These are phyloP conservation scores for Flaveria linearis DNA, from an alignment of 129 eudicot genomes.

Conservation along the genomic window DNA sequence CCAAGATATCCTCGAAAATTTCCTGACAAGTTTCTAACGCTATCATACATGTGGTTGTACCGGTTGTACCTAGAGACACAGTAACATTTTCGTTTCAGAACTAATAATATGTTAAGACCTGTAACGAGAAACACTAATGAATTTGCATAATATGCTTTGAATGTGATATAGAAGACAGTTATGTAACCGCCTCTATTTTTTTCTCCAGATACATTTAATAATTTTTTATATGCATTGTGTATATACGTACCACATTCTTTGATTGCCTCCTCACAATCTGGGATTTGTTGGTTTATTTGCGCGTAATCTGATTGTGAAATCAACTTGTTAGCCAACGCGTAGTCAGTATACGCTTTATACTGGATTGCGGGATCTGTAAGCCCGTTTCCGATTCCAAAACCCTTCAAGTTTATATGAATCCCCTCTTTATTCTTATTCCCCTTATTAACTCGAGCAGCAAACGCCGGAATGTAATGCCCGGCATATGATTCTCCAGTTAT, in stretches of 20 bases:
- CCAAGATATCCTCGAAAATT: constrained; percentile 56
- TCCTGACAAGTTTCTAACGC: constrained; percentile 51
- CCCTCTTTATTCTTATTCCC: constrained; percentile 83
- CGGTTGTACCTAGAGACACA: constrained; percentile 45
- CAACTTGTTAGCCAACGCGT: constrained; percentile 55
- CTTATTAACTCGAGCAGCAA: constrained; percentile 63
- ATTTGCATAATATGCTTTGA: too few species aligned
- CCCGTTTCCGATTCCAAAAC: constrained; percentile 86
- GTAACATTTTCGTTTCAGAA: background rate
- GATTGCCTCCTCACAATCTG: constrained; percentile 49
- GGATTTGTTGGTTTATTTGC: constrained; percentile 38
- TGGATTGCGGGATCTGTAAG: constrained; percentile 75
- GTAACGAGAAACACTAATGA: too few species aligned
- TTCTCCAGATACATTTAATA: too few species aligned
- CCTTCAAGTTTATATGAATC: constrained; percentile 72
- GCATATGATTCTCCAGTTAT: constrained; percentile 97
- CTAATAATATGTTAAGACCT: background rate
- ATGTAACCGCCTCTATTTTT: too few species aligned
- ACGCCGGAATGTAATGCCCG: constrained; percentile 92
- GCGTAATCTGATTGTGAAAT: constrained; percentile 46
- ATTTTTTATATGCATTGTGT: background rate
- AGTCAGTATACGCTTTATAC: constrained; percentile 65
- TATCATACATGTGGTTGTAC: constrained; percentile 43
- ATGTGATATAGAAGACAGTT: too few species aligned
- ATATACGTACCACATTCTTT: constrained; percentile 56